These are phyloP conservation scores for Kwoniella dejecticola DNA, from an alignment of 768 basidiomycete species.

Conservation along the genomic window DNA sequence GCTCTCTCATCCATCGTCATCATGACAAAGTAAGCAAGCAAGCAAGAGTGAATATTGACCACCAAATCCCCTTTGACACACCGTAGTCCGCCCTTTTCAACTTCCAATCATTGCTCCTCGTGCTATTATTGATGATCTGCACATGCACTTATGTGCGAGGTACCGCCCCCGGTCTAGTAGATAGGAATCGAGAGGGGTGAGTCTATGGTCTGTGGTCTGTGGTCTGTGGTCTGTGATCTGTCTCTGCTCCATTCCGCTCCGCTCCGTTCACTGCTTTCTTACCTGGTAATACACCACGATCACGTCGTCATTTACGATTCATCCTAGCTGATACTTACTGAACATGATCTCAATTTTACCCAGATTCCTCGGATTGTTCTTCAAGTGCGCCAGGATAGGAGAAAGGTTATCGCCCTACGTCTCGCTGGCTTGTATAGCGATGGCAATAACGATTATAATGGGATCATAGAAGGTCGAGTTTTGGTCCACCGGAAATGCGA, in stretches of 20 bases:
- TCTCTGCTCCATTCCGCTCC: no score
- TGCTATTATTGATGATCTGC: slow-evolving; percentile 90
- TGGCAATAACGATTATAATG: slow-evolving; percentile 72
- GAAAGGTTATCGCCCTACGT: slow-evolving; percentile 97
- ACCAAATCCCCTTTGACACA: no score
- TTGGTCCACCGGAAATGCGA: no score
- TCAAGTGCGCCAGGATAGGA: slow-evolving; percentile 94
- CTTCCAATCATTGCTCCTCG: slow-evolving; percentile 91
- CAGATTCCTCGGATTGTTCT: slow-evolving; percentile 89
- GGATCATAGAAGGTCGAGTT: slow-evolving; percentile 27
- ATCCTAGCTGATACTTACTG: no score
- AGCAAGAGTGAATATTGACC: no score
- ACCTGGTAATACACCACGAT: no score
- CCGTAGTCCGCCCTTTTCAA: slow-evolving; percentile 95
- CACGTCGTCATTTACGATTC: no score
- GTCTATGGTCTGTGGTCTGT: no score
- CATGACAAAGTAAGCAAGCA: no score
- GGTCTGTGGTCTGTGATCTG: no score
- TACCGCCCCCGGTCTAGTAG: slow-evolving; percentile 83
- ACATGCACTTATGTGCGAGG: slow-evolving; percentile 95
- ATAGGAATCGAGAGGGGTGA: slow-evolving; percentile 92
- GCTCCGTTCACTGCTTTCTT: no score
- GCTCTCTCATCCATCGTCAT: no score
- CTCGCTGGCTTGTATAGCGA: slow-evolving; percentile 83
- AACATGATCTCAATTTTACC: neutral